Base-by-base conservation (phyloP, 176 grass and related monocot genomes). In the Carex myosuroides region DNA sequence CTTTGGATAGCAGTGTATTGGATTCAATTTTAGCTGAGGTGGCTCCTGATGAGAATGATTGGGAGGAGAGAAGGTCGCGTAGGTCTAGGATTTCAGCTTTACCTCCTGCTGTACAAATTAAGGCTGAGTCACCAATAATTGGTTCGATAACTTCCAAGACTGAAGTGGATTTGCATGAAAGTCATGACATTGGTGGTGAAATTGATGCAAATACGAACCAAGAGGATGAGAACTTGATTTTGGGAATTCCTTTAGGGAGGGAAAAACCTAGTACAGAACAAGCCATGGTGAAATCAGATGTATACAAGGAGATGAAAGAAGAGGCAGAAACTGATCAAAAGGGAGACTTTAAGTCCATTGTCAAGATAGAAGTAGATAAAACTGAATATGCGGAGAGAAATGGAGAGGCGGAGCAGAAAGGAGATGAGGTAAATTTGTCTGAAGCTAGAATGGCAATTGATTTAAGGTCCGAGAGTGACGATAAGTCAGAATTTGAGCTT, bases 11-110 rank as follows among this genome's bases (percentile, higher is more conserved):
- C 60, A 94, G 87, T 77, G 87, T 99, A 24, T 88, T 99, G 64
- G 93, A 99, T 17, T 89, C 94, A 24, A 87, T 99, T 68, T 89
- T 99, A 61, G 91, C 93, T 30, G 96, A 99, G 29, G 94, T 99
- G 3, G 89, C 88, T 0, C 91, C 93, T 1, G 89, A 95, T 48
- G 92, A 95, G 46, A 90, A 91, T 13, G 96, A 95, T 70, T 88
- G 91, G 12, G 86, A 93, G 93, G 91, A 95, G 86, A 88, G 91
- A 44, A 71, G 96, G 50, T 74, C 86, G 16, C 87, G 92, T 13
- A 55, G 81, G 16, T 33, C 46, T 59, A 90, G 89, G 88, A 30
- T 70, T 35, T 65, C 26, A 35, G 83, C 73, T 30, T 84, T 67
- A 3, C 64, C 85, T 5, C 83, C 85, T 16, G 8, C 63, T 39